Base-by-base conservation (phyloP, 1,284 basidiomycete genomes). In the Sporisorium exsertum region DNA sequence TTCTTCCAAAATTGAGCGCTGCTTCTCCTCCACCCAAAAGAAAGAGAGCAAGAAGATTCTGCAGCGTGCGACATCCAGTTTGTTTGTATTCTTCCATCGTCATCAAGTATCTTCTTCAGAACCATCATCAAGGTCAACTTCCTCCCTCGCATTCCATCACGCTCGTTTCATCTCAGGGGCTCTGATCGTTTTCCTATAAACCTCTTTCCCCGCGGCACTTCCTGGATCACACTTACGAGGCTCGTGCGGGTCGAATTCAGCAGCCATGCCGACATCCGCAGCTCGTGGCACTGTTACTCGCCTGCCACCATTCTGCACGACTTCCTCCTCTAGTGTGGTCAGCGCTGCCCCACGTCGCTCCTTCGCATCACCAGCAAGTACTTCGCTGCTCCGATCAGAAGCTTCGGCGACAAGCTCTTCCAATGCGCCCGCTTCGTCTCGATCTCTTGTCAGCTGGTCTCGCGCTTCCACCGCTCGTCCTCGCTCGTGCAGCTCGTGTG, bases 381-480 rank as follows among this genome's bases (percentile, higher is more conserved):
- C 50, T 4, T 45, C 62, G 9, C 37, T 40, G 37, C 37, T 16
- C n/a, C 37, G 37, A 4, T 13, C 18, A 40, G 37, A 40, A 40
- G 37, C 37, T 40, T 22, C 29, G n/a, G 50, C 58, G 3, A 35
- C 42, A 16, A 42, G 49, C 53, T 55, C 62, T 5, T 63, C 69
- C 1, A 54, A 35, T 15, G 29, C 42, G 13, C 35, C 69, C 5
- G 63, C 61, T 42, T 64, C 68, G 3, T 72, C 68, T 56, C 62
- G 69, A 2, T 62, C 74, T 24, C 65, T 77, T 5, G 59, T 69
- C 60, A 72, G 58, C 18, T 59, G 71, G 24, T 59, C 65, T 37
- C 61, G 66, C 2, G 20, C 64, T 9, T 40, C 59, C 12, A 15
- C 16, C 42, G 27, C 27, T 33, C 51, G 43, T 51, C 22, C 50